Base-by-base conservation (phyloP, 2,329 filamentous ascomycete genomes). In the Bertia moriformis region DNA sequence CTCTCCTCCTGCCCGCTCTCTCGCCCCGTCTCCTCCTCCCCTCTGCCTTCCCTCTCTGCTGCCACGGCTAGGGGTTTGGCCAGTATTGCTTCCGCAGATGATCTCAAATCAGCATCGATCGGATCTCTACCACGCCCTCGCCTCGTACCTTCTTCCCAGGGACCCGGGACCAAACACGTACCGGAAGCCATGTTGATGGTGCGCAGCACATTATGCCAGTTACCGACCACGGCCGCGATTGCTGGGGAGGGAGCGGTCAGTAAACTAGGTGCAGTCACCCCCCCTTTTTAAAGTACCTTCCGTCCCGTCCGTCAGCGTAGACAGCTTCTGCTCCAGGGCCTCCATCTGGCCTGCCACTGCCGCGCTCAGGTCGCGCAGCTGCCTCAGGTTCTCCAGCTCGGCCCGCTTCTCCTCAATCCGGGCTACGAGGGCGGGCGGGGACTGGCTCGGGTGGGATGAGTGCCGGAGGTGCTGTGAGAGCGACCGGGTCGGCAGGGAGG, bases 111-210 rank as follows among this genome's bases (percentile, higher is more conserved):
- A n/a, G n/a, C n/a, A n/a, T n/a, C n/a, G n/a, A n/a, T n/a, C n/a
- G n/a, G n/a, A n/a, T n/a, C n/a, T n/a, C n/a, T n/a, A n/a, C n/a
- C n/a, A n/a, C n/a, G n/a, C n/a, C n/a, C n/a, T n/a, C n/a, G n/a
- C n/a, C n/a, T n/a, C n/a, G n/a, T n/a, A n/a, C n/a, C n/a, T n/a
- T n/a, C n/a, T n/a, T n/a, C n/a, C n/a, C n/a, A n/a, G n/a, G n/a
- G n/a, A n/a, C n/a, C n/a, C n/a, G n/a, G n/a, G n/a, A n/a, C n/a
- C n/a, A n/a, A n/a, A 41, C 19, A 62, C 75, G 52, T 67, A 88
- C 83, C 71, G 43, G 82, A 88, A 44, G 85, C 85, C 82, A 91
- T 88, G 52, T 82, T 82, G 51, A 93, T 88, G 32, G 83, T 83
- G 46, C 81, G 70, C 43, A 93, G 67, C 46, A 93, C 84, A 49